phyloP scores from a whole-genome alignment of 139 green algal species.

The Coelastrella sp. region DNA sequence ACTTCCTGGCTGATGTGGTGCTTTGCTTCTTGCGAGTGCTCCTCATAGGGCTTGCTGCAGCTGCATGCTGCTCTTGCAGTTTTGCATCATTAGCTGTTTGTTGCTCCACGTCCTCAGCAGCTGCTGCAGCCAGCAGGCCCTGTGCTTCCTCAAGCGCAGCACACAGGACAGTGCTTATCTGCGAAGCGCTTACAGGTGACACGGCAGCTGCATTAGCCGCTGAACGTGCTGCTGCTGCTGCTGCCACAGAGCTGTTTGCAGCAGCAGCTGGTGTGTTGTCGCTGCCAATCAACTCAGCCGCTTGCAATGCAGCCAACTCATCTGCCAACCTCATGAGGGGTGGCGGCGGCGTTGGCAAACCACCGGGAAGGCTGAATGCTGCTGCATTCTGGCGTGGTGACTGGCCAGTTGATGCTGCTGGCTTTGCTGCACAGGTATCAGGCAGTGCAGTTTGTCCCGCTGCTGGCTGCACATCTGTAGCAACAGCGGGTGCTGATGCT shows the following conservation, averaged over 20 bases:
- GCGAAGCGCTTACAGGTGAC: not conserved
- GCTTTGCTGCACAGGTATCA: not conserved
- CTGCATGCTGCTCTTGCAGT: not conserved
- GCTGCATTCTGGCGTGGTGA: not conserved
- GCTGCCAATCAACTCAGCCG: not conserved
- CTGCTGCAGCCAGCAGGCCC: constrained; percentile 6
- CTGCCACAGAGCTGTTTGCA: not conserved
- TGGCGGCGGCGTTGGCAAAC: constrained; percentile 21
- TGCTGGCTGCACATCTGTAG: not conserved
- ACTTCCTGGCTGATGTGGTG: not conserved
- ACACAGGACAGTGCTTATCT: constrained; percentile 5
- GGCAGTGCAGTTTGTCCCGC: not conserved
- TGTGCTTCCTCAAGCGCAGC: constrained; percentile 35
- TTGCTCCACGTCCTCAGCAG: not conserved
- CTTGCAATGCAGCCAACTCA: constrained; percentile 40
- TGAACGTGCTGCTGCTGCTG: not conserved
- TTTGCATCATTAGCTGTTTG: too few relatives aligned
- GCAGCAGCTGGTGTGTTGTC: not conserved
- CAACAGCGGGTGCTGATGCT: not conserved
- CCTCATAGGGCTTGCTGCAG: not conserved
- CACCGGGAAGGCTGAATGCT: not conserved
- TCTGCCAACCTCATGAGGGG: constrained; percentile 34
- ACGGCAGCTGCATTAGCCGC: not conserved
- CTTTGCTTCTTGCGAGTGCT: not conserved
- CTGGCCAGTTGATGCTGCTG: not conserved